Percentiles rank a stretch among this genome's conserved stretches.
These are phyloP conservation scores for Neocatenulostroma microsporum DNA, from an alignment of 2,329 filamentous ascomycete genomes.

Conservation along the genomic window DNA sequence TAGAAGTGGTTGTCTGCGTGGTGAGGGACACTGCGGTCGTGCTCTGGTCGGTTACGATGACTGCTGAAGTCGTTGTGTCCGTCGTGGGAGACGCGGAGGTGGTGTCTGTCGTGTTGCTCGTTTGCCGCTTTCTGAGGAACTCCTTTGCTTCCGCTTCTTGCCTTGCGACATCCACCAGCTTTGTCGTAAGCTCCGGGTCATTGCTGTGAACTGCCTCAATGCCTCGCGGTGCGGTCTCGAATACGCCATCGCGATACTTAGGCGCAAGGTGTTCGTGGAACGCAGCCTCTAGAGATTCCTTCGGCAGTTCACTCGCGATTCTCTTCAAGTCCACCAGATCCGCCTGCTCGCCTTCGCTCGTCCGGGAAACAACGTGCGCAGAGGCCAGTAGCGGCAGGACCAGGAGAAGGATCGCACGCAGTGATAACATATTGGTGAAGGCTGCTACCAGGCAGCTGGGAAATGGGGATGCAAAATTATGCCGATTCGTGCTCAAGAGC, in stretches of 20 bases:
- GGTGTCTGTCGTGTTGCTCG: slow-evolving; percentile 25
- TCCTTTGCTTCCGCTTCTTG: slow-evolving; percentile 27
- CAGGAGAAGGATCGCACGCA: slow-evolving; percentile 33
- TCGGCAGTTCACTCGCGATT: slow-evolving; percentile 50
- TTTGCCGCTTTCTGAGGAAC: slow-evolving; percentile 33
- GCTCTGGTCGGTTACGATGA: slow-evolving; percentile 19
- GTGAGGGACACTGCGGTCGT: slow-evolving; percentile 20
- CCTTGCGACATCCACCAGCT: slow-evolving; percentile 57
- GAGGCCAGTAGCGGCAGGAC: slow-evolving; percentile 32
- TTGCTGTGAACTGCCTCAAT: slow-evolving; percentile 55
- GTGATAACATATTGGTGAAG: slow-evolving; percentile 31
- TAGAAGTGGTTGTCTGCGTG: slow-evolving; percentile 17
- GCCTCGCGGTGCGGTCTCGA: slow-evolving; percentile 55
- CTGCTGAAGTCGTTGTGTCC: slow-evolving; percentile 16
- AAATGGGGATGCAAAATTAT: slow-evolving; percentile 1
- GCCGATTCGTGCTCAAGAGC: slow-evolving; percentile 3
- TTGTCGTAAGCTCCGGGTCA: slow-evolving; percentile 55
- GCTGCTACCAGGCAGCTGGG: slow-evolving; percentile 7
- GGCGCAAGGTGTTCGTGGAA: slow-evolving; percentile 56
- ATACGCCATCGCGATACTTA: slow-evolving; percentile 61
- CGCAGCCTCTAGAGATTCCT: slow-evolving; percentile 56
- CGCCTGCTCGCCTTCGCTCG: slow-evolving; percentile 18
- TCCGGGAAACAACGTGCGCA: slow-evolving; percentile 16
- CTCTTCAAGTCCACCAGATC: slow-evolving; percentile 42
- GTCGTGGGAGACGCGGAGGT: slow-evolving; percentile 15